Evolutionary conservation across 2,329 filamentous ascomycete genomes (phyloP).

Genomic region (Hypoxylon rubiginosum): DNA sequence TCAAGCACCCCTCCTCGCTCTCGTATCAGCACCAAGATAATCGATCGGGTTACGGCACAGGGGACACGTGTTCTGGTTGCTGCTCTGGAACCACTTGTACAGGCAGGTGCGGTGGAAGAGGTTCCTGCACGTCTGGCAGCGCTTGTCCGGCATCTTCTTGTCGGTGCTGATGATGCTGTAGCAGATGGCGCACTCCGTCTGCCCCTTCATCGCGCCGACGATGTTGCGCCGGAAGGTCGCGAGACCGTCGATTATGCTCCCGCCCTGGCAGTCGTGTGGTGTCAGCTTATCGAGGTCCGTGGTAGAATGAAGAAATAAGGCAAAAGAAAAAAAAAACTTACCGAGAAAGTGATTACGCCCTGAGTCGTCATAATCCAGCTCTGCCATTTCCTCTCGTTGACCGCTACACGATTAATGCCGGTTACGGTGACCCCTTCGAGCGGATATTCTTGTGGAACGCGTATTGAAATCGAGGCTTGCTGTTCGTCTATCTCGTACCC

Average conservation of each 20-base stretch:
- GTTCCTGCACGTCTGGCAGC: constrained; percentile 93
- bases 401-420: constrained; percentile 84
- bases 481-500: constrained; percentile 91
- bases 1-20: constrained; percentile 41
- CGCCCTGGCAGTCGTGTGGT: constrained; percentile 66
- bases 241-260: constrained; percentile 88
- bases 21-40: constrained; percentile 57
- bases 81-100: constrained; percentile 97
- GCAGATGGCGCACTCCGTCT: constrained; percentile 96
- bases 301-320: not conserved
- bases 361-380: constrained; percentile 90
- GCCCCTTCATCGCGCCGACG: constrained; percentile 87
- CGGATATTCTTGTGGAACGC: constrained; percentile 84
- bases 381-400: constrained; percentile 93
- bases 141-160: constrained; percentile 91
- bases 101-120: constrained; percentile 90
- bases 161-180: constrained; percentile 93
- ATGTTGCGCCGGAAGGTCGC: constrained; percentile 89
- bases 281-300: constrained; percentile 15
- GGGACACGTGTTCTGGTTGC: constrained; percentile 91
- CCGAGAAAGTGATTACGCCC: constrained; percentile 91
- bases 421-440: constrained; percentile 82
- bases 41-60: constrained; percentile 91
- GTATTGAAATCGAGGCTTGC: constrained; percentile 84
- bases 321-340: too few relatives aligned